These are phyloP conservation scores for Leptographium lundbergii DNA, from an alignment of 2,329 filamentous ascomycete genomes.

Conservation along the genomic window DNA sequence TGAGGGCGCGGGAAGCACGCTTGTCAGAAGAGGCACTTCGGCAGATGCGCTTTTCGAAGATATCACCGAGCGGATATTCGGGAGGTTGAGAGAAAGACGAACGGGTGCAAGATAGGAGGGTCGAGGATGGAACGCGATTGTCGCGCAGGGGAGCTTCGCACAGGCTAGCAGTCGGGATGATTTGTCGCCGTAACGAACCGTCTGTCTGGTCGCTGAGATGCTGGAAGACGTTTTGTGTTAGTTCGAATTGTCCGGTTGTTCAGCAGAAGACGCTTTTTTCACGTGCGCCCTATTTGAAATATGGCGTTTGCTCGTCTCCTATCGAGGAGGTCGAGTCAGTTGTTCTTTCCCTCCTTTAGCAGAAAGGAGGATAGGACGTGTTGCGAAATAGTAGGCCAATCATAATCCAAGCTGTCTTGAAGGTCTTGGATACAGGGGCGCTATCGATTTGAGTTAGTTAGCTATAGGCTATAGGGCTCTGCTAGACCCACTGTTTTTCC, in stretches of 20 bases:
- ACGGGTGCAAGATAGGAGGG: not conserved
- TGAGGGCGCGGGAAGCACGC: not conserved
- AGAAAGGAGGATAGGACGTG: not conserved
- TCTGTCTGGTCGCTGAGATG: not conserved
- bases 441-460: not conserved
- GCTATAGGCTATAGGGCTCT: not conserved
- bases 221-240: not conserved
- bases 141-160: not conserved
- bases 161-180: not conserved
- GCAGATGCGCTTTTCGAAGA: not conserved
- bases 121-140: not conserved
- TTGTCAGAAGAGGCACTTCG: not conserved
- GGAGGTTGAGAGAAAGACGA: not conserved
- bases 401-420: not conserved
- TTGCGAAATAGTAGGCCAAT: not conserved
- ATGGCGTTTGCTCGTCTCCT: not conserved
- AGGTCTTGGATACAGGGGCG: not conserved
- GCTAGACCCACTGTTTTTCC: not conserved
- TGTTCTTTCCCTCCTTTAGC: conserved; percentile 1
- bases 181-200: not conserved
- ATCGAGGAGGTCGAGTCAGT: not conserved
- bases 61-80: not conserved
- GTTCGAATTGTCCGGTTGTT: not conserved
- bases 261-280: not conserved
- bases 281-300: not conserved